These are phyloP conservation scores for Zalaria sp. DNA, from an alignment of 2,329 filamentous ascomycete genomes.

Conservation along the genomic window DNA sequence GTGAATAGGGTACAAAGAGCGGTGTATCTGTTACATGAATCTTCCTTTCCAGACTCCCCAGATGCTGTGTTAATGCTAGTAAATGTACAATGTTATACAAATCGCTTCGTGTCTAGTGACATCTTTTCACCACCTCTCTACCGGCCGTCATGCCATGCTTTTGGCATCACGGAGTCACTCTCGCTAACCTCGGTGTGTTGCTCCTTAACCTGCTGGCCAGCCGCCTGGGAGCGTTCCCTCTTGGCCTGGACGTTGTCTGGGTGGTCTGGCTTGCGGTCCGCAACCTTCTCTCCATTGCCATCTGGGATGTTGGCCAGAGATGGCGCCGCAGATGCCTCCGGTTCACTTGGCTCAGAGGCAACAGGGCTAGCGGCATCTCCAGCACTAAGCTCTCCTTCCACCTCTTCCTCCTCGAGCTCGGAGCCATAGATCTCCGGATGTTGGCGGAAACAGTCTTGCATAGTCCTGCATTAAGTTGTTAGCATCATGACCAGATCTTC, in stretches of 20 bases:
- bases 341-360: background rate
- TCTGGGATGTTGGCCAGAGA: constrained; percentile 4
- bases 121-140: no score
- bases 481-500: constrained; percentile 14
- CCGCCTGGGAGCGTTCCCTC: constrained; percentile 14
- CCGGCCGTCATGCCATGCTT: constrained; percentile 31
- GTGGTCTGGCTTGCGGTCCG: constrained; percentile 7
- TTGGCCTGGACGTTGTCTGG: constrained; percentile 9
- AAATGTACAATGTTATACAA: no score
- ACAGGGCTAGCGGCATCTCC: background rate
- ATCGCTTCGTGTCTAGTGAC: no score
- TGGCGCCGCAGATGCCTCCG: background rate
- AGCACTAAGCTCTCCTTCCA: constrained; percentile 5
- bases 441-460: constrained; percentile 93
- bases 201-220: constrained; percentile 17
- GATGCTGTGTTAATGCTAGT: no score
- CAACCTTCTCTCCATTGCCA: constrained; percentile 10
- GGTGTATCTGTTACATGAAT: no score
- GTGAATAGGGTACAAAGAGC: no score
- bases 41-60: no score
- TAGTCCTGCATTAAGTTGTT: constrained; percentile 45
- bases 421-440: constrained; percentile 88
- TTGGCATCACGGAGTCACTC: constrained; percentile 32
- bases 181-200: constrained; percentile 21
- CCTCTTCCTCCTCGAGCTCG: constrained; percentile 66